phyloP scores from a whole-genome alignment of 2,329 filamentous ascomycete genomes.

The Aureobasidium sp. region DNA sequence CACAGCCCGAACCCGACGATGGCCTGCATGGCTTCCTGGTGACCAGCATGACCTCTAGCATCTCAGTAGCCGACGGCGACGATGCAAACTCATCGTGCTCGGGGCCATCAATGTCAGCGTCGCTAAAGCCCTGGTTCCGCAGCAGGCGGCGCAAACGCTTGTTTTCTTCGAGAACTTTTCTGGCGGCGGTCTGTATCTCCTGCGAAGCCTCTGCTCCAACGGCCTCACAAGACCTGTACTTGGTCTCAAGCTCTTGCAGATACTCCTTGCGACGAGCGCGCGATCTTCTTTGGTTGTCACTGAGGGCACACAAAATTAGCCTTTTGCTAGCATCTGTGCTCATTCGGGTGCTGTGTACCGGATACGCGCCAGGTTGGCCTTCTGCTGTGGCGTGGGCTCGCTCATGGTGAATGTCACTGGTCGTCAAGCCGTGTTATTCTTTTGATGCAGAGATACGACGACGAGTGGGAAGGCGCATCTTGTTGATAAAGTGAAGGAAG shows the following conservation, averaged over 20 bases:
- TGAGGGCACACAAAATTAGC: slow-evolving; percentile 29
- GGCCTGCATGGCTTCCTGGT: slow-evolving; percentile 6
- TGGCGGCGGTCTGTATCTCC: slow-evolving; percentile 64
- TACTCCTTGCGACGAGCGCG: slow-evolving; percentile 67
- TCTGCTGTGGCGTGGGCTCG: slow-evolving; percentile 16
- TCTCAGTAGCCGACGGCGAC: neutral
- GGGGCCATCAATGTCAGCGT: slow-evolving; percentile 42
- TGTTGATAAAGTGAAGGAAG: neutral
- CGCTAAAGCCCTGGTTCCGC: slow-evolving; percentile 46
- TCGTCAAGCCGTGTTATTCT: neutral
- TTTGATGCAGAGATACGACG: no score
- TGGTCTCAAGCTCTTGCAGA: slow-evolving; percentile 58
- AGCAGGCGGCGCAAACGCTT: slow-evolving; percentile 52
- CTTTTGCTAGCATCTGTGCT: slow-evolving; percentile 14
- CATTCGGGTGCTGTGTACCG: slow-evolving; percentile 50
- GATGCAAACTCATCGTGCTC: slow-evolving; percentile 9
- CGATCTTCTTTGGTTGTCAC: slow-evolving; percentile 70
- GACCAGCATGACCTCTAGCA: slow-evolving; percentile 13
- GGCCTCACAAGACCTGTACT: slow-evolving; percentile 53
- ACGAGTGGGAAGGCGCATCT: neutral
- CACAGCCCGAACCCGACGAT: neutral
- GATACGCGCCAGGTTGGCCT: slow-evolving; percentile 48
- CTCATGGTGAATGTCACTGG: neutral
- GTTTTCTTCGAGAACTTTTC: slow-evolving; percentile 63
- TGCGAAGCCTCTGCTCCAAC: slow-evolving; percentile 58